Evolutionary conservation across 1,284 basidiomycete genomes (phyloP).

Genomic region (Papiliotrema flavescens): DNA sequence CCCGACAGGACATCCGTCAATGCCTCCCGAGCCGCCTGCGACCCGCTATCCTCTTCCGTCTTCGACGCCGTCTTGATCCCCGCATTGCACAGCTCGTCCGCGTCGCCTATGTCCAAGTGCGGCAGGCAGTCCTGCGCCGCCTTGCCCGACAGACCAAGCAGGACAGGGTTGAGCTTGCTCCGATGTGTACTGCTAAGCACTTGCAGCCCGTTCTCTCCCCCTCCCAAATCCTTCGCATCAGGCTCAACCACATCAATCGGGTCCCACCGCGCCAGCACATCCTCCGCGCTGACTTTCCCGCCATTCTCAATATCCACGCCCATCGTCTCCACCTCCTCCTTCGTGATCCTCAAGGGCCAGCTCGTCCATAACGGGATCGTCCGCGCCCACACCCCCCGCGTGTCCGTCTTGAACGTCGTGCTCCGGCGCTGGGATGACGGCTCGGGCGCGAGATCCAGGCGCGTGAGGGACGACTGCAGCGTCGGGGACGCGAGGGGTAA

Average conservation of each 20-base stretch:
- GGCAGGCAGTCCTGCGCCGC: conserved; percentile 74
- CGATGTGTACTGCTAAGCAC: conserved; percentile 50
- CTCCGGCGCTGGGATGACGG: conserved; percentile 72
- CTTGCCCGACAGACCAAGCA: conserved; percentile 64
- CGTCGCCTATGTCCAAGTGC: conserved; percentile 80
- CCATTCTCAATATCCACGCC: conserved; percentile 56
- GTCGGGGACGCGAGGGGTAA: conserved; percentile 34
- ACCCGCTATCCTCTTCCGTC: conserved; percentile 12
- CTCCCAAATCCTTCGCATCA: no score
- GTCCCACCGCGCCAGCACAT: conserved; percentile 54
- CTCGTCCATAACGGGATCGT: conserved; percentile 75
- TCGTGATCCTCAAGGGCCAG: conserved; percentile 77
- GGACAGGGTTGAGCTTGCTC: conserved; percentile 57
- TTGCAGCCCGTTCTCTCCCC: conserved; percentile 13
- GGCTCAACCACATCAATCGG: conserved; percentile 22
- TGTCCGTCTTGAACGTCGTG: conserved; percentile 53
- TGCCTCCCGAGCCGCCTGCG: conserved; percentile 57
- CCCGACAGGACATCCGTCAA: conserved; percentile 78
- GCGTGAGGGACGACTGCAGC: conserved; percentile 29
- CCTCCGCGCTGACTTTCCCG: conserved; percentile 53
- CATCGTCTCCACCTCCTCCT: conserved; percentile 59
- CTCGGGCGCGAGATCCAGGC: conserved; percentile 41
- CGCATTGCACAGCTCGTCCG: conserved; percentile 52
- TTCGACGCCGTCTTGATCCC: conserved; percentile 11
- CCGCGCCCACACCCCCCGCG: conserved; percentile 61